Evolutionary conservation across 495 filamentous ascomycete genomes (phyloP).

Genomic region (Lasiosphaeris hirsuta): DNA sequence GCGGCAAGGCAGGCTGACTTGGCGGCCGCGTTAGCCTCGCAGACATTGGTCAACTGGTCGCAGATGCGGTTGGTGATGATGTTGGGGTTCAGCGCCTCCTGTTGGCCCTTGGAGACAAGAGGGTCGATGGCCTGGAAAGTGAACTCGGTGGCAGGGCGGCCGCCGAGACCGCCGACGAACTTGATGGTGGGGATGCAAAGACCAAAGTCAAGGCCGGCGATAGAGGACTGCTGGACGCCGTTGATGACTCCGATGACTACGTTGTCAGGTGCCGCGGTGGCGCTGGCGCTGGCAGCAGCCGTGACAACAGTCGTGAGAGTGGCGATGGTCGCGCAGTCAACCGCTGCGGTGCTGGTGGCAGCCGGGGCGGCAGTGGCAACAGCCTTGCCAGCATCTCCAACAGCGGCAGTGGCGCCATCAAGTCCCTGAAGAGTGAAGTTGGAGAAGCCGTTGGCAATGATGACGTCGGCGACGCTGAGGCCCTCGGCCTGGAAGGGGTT

Average conservation of each 20-base stretch:
- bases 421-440: conserved; percentile 50
- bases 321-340: conserved; percentile 3
- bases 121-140: conserved; percentile 54
- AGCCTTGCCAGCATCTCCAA: conserved; percentile 16
- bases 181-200: conserved; percentile 53
- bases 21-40: conserved; percentile 54
- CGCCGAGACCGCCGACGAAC: conserved; percentile 46
- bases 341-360: background rate
- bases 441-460: conserved; percentile 50
- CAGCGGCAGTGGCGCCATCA: conserved; percentile 25
- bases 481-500: conserved; percentile 52
- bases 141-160: conserved; percentile 45
- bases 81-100: conserved; percentile 55
- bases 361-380: conserved; percentile 5
- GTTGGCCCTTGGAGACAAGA: conserved; percentile 45
- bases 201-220: conserved; percentile 46
- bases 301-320: conserved; percentile 11
- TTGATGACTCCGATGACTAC: no score
- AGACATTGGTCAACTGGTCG: conserved; percentile 57
- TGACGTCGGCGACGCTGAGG: conserved; percentile 53
- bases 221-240: background rate
- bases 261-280: background rate
- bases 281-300: conserved; percentile 2
- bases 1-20: conserved; percentile 44
- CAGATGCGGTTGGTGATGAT: conserved; percentile 67